These are phyloP conservation scores for Carex parvula DNA, from an alignment of 176 grass and related monocot species.

Conservation along the genomic window DNA sequence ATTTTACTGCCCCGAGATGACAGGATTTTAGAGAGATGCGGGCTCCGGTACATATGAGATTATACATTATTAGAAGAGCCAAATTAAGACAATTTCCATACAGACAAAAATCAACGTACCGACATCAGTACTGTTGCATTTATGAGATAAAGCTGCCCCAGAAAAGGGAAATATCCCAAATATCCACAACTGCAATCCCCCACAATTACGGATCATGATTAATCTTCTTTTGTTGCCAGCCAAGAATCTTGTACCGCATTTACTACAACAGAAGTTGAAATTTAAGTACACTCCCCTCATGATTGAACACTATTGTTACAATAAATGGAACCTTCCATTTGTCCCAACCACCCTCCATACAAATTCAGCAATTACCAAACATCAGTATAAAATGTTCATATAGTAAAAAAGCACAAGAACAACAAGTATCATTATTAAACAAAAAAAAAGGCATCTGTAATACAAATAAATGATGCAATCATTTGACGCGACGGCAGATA, in stretches of 20 bases:
- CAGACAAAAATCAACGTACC: not conserved
- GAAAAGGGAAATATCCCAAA: no score
- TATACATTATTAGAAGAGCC: not conserved
- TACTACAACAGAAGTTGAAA: not conserved
- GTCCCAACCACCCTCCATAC: not conserved
- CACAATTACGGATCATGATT: not conserved
- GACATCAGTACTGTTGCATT: not conserved
- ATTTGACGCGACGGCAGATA: slow-evolving; percentile 74
- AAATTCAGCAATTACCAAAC: slow-evolving; percentile 12
- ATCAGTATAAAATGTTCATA: slow-evolving; percentile 22
- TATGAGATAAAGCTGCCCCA: not conserved
- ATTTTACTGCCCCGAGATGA: no score
- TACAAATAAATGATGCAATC: slow-evolving; percentile 11
- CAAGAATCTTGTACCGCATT: not conserved
- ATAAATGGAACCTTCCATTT: not conserved
- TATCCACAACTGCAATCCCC: not conserved
- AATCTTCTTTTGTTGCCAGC: not conserved
- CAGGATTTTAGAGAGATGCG: no score
- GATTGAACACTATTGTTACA: slow-evolving; percentile 16
- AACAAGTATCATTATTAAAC: slow-evolving; percentile 1
- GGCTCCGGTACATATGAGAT: not conserved
- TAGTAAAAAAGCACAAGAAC: slow-evolving; percentile 9
- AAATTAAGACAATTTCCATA: not conserved
- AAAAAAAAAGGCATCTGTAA: slow-evolving; percentile 14
- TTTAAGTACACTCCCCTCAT: not conserved